Evolutionary conservation across 1,284 basidiomycete species (phyloP).

Genomic region (Cutaneotrichosporon arboriforme): DNA sequence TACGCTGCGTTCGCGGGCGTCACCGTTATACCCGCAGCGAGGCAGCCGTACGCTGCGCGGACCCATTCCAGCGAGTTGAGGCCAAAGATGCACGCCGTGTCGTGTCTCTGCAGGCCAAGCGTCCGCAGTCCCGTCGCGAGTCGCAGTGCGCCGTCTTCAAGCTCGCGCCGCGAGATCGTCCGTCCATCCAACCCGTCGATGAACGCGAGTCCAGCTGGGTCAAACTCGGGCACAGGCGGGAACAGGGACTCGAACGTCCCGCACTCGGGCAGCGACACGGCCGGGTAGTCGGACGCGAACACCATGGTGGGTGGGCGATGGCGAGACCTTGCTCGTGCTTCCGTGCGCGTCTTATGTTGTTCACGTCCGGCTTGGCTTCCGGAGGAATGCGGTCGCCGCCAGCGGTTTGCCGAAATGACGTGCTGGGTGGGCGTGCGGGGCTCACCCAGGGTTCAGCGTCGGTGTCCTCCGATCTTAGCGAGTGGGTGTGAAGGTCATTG

Average conservation of each 20-base stretch:
- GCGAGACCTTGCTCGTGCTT: no score
- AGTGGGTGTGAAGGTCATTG: no score
- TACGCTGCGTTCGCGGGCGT: constrained; percentile 42
- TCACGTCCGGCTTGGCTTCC: no score
- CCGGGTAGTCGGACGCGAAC: constrained; percentile 2
- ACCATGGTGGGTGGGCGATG: not conserved
- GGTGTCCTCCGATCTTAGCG: no score
- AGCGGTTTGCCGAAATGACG: no score
- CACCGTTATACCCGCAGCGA: constrained; percentile 34
- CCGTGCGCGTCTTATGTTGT: no score
- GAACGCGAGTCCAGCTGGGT: constrained; percentile 42
- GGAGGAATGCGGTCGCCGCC: no score
- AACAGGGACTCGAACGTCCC: constrained; percentile 10
- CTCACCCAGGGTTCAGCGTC: no score
- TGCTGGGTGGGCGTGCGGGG: no score
- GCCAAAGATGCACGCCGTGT: constrained; percentile 40
- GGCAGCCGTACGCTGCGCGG: constrained; percentile 56
- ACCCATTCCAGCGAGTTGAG: constrained; percentile 62
- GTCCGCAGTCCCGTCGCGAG: constrained; percentile 55
- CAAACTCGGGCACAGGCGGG: constrained; percentile 29
- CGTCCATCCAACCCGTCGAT: constrained; percentile 61
- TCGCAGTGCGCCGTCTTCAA: constrained; percentile 56
- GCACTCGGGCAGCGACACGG: constrained; percentile 4
- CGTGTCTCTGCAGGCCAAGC: constrained; percentile 27
- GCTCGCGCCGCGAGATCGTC: constrained; percentile 55